Conservation (phyloP, 2,329 filamentous ascomycete genomes). For the Monosporascus sp. region DNA sequence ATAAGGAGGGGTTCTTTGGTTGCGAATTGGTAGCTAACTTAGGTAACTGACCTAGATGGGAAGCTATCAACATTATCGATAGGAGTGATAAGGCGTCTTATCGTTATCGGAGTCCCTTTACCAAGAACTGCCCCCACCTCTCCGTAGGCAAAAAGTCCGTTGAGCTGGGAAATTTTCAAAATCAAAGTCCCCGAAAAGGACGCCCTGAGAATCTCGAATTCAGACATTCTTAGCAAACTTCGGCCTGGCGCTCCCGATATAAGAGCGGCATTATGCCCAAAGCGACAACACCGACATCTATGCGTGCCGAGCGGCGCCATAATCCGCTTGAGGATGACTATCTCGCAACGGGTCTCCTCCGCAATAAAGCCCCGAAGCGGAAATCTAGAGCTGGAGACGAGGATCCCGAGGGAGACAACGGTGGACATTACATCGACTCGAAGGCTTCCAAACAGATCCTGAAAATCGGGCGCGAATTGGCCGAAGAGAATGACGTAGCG, state of each 20-base stretch:
- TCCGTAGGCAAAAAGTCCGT: background rate
- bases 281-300: conserved; percentile 55
- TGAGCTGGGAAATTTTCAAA: background rate
- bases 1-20: background rate
- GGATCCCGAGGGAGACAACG: conserved; percentile 50
- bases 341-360: conserved; percentile 61
- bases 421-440: conserved; percentile 67
- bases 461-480: conserved; percentile 81
- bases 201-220: background rate
- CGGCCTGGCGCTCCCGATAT: background rate
- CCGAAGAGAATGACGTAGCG: conserved; percentile 67
- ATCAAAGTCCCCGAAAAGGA: background rate
- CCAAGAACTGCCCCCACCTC: background rate
- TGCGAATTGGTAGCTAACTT: background rate
- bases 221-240: background rate
- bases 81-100: background rate
- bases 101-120: background rate
- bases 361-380: conserved; percentile 69
- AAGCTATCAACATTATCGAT: background rate
- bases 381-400: conserved; percentile 60
- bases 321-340: conserved; percentile 91
- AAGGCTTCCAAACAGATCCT: conserved; percentile 86
- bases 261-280: conserved; percentile 65
- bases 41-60: background rate
- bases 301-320: conserved; percentile 64